A percentile compares a stretch with the other conserved stretches of the same genome.
These are phyloP conservation scores for Prunus yedoensis DNA, from an alignment of 331 rosid species.

Conservation along the genomic window DNA sequence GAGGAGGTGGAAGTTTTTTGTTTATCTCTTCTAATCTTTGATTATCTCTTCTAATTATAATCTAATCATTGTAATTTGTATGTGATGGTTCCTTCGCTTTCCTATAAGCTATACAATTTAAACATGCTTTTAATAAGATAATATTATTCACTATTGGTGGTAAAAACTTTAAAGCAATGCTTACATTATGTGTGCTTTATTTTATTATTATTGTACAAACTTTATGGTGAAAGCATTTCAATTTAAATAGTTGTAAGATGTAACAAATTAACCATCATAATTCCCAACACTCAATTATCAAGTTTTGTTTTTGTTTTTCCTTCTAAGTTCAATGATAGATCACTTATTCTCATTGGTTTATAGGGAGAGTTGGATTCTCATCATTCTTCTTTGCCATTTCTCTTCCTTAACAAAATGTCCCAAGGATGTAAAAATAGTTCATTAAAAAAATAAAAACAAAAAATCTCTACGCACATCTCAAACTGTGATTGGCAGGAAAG, in stretches of 20 bases:
- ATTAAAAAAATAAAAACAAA: too few species aligned
- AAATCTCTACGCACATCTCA: too few species aligned
- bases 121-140: background rate
- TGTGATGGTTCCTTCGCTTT: background rate
- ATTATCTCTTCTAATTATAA: background rate
- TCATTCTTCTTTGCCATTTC: too few species aligned
- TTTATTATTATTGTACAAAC: slow-evolving; percentile 11
- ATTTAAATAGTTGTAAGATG: slow-evolving; percentile 8
- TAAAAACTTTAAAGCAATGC: slow-evolving; percentile 34
- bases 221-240: background rate
- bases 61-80: background rate
- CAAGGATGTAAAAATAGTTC: too few species aligned
- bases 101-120: background rate
- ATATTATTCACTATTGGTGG: background rate
- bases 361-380: too few species aligned
- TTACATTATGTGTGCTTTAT: slow-evolving; percentile 3
- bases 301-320: too few species aligned
- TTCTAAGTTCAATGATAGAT: background rate
- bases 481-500: too few species aligned
- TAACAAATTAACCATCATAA: slow-evolving; percentile 20
- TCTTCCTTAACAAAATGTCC: too few species aligned
- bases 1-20: background rate
- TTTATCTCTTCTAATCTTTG: background rate
- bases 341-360: too few species aligned
- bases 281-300: background rate